Conservation (phyloP, 768 basidiomycete species). For the Cyathus striatus region DNA sequence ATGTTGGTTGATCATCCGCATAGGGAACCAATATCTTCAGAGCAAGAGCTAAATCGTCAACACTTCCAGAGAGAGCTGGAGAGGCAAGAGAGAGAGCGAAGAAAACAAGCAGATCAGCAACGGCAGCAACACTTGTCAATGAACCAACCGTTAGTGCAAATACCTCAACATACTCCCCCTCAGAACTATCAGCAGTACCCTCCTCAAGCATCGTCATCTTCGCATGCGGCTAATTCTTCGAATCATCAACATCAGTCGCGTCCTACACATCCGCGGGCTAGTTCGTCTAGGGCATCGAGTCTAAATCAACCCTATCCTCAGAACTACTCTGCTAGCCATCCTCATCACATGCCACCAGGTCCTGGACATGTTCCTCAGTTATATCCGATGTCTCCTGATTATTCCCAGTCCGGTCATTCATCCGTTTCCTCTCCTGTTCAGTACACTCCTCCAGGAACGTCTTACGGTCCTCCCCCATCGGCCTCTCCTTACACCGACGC, state of each 20-base stretch:
- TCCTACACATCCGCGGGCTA: slow-evolving; percentile 7
- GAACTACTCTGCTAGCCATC: too few species aligned
- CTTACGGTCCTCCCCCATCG: neutral
- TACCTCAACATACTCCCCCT: slow-evolving; percentile 5
- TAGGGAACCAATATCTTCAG: neutral
- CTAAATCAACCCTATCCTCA: too few species aligned
- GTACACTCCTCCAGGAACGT: neutral
- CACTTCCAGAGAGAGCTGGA: slow-evolving; percentile 16
- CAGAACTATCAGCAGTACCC: slow-evolving; percentile 8
- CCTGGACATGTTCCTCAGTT: too few species aligned
- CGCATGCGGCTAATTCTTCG: neutral
- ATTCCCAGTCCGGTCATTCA: neutral
- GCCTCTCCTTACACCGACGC: neutral
- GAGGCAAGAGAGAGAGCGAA: slow-evolving; percentile 7
- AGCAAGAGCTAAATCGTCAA: slow-evolving; percentile 11
- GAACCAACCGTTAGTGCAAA: slow-evolving; percentile 12
- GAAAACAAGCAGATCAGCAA: slow-evolving; percentile 16
- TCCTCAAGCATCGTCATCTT: slow-evolving; percentile 10
- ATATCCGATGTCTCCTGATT: too few species aligned
- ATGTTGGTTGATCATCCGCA: slow-evolving; percentile 18
- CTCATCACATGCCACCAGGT: too few species aligned
- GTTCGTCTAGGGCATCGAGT: too few species aligned
- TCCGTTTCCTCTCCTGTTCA: neutral
- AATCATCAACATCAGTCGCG: slow-evolving; percentile 12
- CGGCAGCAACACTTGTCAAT: slow-evolving; percentile 12